Conservation (phyloP, 1,139 yeast genomes). For the Arxiozyma heterogenica region DNA sequence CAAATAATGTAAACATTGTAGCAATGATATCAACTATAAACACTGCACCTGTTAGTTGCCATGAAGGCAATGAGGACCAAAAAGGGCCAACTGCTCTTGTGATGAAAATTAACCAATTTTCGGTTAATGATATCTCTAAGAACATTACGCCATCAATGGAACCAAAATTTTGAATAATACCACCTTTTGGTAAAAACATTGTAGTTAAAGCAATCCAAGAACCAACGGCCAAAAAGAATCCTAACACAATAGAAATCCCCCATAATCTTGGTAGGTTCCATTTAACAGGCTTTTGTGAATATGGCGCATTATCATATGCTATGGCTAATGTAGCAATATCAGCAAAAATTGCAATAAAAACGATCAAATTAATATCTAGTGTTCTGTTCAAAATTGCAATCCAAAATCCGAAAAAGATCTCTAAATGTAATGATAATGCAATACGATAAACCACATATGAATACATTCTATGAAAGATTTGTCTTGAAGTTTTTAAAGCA, state of each 20-base stretch:
- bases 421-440: slow-evolving; percentile 85
- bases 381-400: slow-evolving; percentile 81
- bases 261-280: slow-evolving; percentile 96
- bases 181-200: slow-evolving; percentile 75
- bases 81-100: slow-evolving; percentile 92
- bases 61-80: slow-evolving; percentile 85
- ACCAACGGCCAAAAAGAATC: slow-evolving; percentile 72
- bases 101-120: slow-evolving; percentile 89
- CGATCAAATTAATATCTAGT: slow-evolving; percentile 74
- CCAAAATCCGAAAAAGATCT: slow-evolving; percentile 84
- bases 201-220: slow-evolving; percentile 87
- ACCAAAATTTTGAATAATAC: slow-evolving; percentile 90
- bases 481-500: slow-evolving; percentile 86
- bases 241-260: slow-evolving; percentile 85
- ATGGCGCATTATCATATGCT: slow-evolving; percentile 96
- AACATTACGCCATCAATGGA: slow-evolving; percentile 80
- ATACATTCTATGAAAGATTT: slow-evolving; percentile 96
- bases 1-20: slow-evolving; percentile 81
- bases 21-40: slow-evolving; percentile 77
- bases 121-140: slow-evolving; percentile 84
- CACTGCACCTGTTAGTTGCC: slow-evolving; percentile 91
- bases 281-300: slow-evolving; percentile 90
- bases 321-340: slow-evolving; percentile 90
- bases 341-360: slow-evolving; percentile 86
- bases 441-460: slow-evolving; percentile 91